Evolutionary conservation across 2,329 filamentous ascomycete species (phyloP), one percentile per base, ranked within the genome.

Genomic region (Fusarium irregulare): DNA sequence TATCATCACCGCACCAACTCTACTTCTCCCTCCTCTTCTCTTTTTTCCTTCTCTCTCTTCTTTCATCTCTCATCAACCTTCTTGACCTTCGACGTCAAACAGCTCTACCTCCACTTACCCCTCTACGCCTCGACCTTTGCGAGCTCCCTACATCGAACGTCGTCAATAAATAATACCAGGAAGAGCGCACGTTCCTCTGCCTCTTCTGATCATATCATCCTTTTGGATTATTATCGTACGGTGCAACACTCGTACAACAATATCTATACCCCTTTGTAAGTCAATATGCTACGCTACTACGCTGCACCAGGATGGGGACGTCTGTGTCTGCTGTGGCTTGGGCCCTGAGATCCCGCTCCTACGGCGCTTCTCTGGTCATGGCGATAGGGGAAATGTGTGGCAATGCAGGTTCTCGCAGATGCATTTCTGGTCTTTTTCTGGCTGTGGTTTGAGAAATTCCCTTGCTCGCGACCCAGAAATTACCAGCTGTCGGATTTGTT

Each of bases 151-250:
- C 68, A 53, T 66, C 73, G 63, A 69, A 55, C 59, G 61, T 60
- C 61, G 64, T 61, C 40, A 59, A 66, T 37, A 68, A 65, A 64
- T 65, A 66, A 59, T 53, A 66, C 63, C 57, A 69, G 66, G 58
- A 64, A 73, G 66, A 66, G 65, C 47, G 74, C 74, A 76, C 74
- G 74, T 76, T 76, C 74, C 73, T 62, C 70, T 55, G 47, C 62
- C 60, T 60, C 73, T 53, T 71, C 73, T 74, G 66, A 76, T 70
- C 68, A 75, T 69, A 62, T 67, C 64, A 59, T 65, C 74, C 54
- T 62, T 46, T 68, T 73, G 70, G 58, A 71, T 69, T 66, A 75
- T 66, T 58, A 76, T 76, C 74, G 74, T 76, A 76, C 74, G 74
- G 74, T 75, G 56, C 73, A 62, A 72, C 59, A 56, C 64, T 75